Base-by-base conservation (phyloP, 768 basidiomycete genomes). In the Auricularia sp. region DNA sequence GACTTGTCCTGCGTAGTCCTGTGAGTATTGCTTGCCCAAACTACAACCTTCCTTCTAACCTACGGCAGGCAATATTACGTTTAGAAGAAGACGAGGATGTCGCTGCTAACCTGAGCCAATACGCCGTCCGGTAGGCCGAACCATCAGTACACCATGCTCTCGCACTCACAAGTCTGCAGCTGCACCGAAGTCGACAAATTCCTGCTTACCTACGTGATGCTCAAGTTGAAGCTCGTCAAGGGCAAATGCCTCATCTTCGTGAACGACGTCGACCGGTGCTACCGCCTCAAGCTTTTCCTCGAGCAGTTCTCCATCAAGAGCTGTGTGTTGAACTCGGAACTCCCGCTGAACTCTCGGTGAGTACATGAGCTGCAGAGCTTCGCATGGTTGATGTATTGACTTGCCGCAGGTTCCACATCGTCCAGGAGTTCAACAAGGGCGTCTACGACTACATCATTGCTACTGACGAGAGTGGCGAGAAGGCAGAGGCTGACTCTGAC, bases 401-500 rank as follows among this genome's bases (percentile, higher is more conserved):
- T 24, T 14, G 8, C 13, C 7, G 7, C 39, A 94, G 93, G 75
- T 97, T 94, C 71, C 97, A 99, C 71, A 89, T 89, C 1, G 97
- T 99, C 1, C 95, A 99, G 70, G 97, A 98, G 75, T 99, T 99
- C 72, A 99, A 99, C 75, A 91, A 92, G 70, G 97, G 97, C 2
- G 92, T 97, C 7, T 98, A 98, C 70, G 94, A 99, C 73, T 98
- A 98, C 74, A 94, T 98, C 68, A 97, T 99, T 64, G 97, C 97
- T 0, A 96, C 95, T 10, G 96, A 98, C 72, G 97, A 98, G 76
- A 86, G 85, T 65, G 84, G 85, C 0, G 78, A 80, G 3, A 79
- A 77, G 3, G 77, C 78, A 1, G 83, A 83, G 64, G 77, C 77
- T 16, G 85, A 86, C 64, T 73, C 74, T n/a, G 81, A 79, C 10